Conservation (phyloP, 148 eudicot genomes). For the Camellia granthamiana region DNA sequence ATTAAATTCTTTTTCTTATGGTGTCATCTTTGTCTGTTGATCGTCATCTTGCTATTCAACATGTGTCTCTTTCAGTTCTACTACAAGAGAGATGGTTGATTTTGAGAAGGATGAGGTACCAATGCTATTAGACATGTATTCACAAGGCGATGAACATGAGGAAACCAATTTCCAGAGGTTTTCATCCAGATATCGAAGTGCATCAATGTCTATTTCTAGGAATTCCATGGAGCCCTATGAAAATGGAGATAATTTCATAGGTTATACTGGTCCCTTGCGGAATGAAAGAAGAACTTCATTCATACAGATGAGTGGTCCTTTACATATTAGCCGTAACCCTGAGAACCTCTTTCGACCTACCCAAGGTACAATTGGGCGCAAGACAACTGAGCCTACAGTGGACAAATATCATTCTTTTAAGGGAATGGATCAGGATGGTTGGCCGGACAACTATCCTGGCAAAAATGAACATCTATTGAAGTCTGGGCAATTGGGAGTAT, state of each 20-base stretch:
- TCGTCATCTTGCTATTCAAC: background rate
- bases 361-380: conserved; percentile 22
- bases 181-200: conserved; percentile 43
- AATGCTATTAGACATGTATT: conserved; percentile 34
- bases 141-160: conserved; percentile 23
- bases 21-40: background rate
- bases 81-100: conserved; percentile 45
- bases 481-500: conserved; percentile 85
- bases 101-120: conserved; percentile 57
- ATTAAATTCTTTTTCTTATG: too few species aligned
- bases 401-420: conserved; percentile 34
- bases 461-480: conserved; percentile 57
- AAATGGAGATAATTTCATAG: conserved; percentile 29
- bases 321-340: conserved; percentile 37
- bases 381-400: conserved; percentile 21
- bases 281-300: conserved; percentile 35
- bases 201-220: conserved; percentile 50
- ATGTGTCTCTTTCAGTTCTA: conserved; percentile 13
- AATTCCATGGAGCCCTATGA: conserved; percentile 29
- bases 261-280: conserved; percentile 63
- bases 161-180: conserved; percentile 20
- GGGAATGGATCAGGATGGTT: conserved; percentile 26
- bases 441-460: conserved; percentile 28
- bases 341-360: conserved; percentile 28
- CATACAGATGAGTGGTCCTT: conserved; percentile 61